Conservation (phyloP, 805 yeast genomes). For the Scheffersomyces amazonensis region DNA sequence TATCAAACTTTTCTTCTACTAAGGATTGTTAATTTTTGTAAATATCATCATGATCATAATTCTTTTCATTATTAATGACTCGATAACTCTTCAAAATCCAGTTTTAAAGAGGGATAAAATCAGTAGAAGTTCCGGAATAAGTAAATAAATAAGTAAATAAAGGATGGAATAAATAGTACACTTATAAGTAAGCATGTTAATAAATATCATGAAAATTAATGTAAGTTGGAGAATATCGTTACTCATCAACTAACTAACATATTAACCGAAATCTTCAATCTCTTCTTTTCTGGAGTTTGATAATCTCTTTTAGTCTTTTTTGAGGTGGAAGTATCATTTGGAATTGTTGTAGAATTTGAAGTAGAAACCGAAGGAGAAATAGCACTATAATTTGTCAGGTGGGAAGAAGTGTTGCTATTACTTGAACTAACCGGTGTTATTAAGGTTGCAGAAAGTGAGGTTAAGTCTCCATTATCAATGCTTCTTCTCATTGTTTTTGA, state of each 20-base stretch:
- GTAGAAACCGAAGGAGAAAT: constrained; percentile 3
- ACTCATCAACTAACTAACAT: constrained; percentile 40
- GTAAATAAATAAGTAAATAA: too few species aligned
- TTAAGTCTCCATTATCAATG: background rate
- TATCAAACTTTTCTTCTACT: too few species aligned
- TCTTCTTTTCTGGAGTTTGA: constrained; percentile 28
- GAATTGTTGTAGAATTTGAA: background rate
- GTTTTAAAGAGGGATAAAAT: too few species aligned
- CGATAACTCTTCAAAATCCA: too few species aligned
- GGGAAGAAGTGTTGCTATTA: background rate
- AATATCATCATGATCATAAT: too few species aligned
- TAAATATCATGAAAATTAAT: too few species aligned
- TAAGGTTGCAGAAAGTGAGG: background rate
- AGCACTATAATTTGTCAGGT: constrained; percentile 5
- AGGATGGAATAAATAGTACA: too few species aligned
- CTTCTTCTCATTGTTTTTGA: background rate
- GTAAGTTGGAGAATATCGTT: too few species aligned
- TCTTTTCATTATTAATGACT: too few species aligned
- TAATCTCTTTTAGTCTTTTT: constrained; percentile 6
- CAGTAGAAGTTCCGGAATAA: too few species aligned
- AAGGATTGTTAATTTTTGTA: too few species aligned
- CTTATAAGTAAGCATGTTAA: too few species aligned
- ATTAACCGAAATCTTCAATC: constrained; percentile 39
- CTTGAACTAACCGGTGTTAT: background rate
- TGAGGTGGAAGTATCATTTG: background rate